Percentiles rank a stretch among this genome's conserved stretches.
These are phyloP conservation scores for Immersiporthe knoxdaviesiana DNA, from an alignment of 2,329 filamentous ascomycete species.

Conservation along the genomic window DNA sequence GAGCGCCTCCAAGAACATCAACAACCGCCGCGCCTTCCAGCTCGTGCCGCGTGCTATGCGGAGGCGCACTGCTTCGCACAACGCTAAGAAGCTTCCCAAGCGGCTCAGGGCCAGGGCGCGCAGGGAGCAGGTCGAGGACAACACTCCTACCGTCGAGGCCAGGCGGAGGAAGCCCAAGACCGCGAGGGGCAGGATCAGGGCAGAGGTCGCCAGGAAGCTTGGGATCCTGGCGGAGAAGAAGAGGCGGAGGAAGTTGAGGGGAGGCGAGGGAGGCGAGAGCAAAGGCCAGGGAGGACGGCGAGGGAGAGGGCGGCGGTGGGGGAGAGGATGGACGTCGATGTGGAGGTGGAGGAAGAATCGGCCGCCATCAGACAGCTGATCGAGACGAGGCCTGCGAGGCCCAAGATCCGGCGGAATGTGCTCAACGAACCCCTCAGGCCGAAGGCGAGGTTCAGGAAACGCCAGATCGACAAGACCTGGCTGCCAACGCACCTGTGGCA, in stretches of 20 bases:
- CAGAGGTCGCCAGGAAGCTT: conserved; percentile 75
- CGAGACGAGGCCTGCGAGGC: conserved; percentile 50
- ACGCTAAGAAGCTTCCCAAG: conserved; percentile 86
- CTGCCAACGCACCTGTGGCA: conserved; percentile 94
- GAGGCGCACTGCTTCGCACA: conserved; percentile 89
- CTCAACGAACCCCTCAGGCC: conserved; percentile 63
- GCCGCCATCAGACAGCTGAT: conserved; percentile 37
- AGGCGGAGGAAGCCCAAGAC: conserved; percentile 64
- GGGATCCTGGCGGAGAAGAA: conserved; percentile 64
- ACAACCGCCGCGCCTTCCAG: conserved; percentile 80
- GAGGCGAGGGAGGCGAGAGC: conserved; percentile 35
- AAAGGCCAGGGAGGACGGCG: conserved; percentile 33
- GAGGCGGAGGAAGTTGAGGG: conserved; percentile 48
- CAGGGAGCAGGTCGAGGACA: conserved; percentile 82
- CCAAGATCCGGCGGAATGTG: conserved; percentile 71
- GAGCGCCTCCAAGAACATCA: conserved; percentile 66
- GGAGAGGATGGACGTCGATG: conserved; percentile 28
- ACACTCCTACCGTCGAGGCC: conserved; percentile 78
- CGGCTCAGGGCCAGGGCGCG: conserved; percentile 71
- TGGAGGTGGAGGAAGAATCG: conserved; percentile 31
- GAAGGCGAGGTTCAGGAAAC: conserved; percentile 75
- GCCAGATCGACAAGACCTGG: conserved; percentile 89
- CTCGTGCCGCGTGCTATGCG: conserved; percentile 83
- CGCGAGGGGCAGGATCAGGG: conserved; percentile 64
- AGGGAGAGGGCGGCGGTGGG: conserved; percentile 26